Conservation (phyloP, 2,329 filamentous ascomycete genomes). For the Pseudodiploospora longispora region DNA sequence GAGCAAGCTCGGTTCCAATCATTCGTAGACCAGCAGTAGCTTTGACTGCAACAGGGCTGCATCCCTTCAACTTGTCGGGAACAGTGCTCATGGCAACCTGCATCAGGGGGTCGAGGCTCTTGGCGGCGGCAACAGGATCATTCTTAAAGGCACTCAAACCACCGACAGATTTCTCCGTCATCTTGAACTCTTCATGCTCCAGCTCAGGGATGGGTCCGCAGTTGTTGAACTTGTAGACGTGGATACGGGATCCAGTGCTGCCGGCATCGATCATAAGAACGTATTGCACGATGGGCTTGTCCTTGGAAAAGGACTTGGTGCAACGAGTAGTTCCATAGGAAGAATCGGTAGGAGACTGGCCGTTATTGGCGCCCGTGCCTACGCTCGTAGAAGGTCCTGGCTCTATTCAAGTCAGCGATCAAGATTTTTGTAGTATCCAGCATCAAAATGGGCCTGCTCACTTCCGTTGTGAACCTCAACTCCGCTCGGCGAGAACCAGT, state of each 20-base stretch:
- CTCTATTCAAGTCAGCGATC: not conserved
- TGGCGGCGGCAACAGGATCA: slow-evolving; percentile 80
- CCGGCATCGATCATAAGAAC: slow-evolving; percentile 98
- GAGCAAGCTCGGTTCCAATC: slow-evolving; percentile 70
- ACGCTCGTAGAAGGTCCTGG: slow-evolving; percentile 11
- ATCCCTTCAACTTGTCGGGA: slow-evolving; percentile 82
- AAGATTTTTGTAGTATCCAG: not conserved
- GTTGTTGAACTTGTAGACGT: slow-evolving; percentile 99
- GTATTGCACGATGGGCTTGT: slow-evolving; percentile 94
- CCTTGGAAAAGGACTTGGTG: slow-evolving; percentile 71
- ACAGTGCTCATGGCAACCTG: slow-evolving; percentile 77
- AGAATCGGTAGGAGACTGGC: slow-evolving; percentile 50
- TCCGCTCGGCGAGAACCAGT: slow-evolving; percentile 53
- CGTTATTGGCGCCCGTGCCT: slow-evolving; percentile 21
- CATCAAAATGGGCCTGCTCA: not conserved
- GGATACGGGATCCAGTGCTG: slow-evolving; percentile 94
- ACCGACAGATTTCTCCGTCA: slow-evolving; percentile 80
- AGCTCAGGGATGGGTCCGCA: slow-evolving; percentile 92
- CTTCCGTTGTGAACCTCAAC: slow-evolving; percentile 45
- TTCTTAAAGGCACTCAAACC: slow-evolving; percentile 79
- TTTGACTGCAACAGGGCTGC: slow-evolving; percentile 94
- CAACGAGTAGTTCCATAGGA: slow-evolving; percentile 66
- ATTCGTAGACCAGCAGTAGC: slow-evolving; percentile 90
- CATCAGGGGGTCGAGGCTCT: slow-evolving; percentile 82
- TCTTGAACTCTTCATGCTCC: slow-evolving; percentile 85